Base-by-base conservation (phyloP, 2,329 filamentous ascomycete species). In the Fusarium mundagurra region DNA sequence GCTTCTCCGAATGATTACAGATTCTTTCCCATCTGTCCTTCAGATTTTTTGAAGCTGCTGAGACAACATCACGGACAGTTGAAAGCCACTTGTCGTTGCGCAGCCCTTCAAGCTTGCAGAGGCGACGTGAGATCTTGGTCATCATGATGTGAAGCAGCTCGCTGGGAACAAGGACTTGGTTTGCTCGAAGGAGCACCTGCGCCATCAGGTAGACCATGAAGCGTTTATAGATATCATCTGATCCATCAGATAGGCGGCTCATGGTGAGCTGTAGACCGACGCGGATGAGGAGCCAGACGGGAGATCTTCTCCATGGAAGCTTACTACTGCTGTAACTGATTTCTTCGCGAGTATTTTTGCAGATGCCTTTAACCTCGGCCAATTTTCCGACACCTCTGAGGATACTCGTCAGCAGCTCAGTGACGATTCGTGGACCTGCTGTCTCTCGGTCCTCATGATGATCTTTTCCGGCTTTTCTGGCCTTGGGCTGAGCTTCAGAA, bases 261-360 rank as follows among this genome's bases (percentile, higher is more conserved):
- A 72, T 65, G 8, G 72, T 69, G 8, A 83, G 72, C 61, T 91
- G 88, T 8, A 90, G 68, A 0, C 83, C 77, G 3, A 90, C 87
- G 4, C 89, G 86, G 8, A 91, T 62, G 1, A 90, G 80, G 1
- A 91, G 80, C 88, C 88, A 92, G 3, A 87, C 67, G 0, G 88
- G 81, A 22, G 88, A 90, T 50, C 86, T 79, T 22, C 85, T 81
- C 89, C 88, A 91, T 1, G 76, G 76, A 4, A 76, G 64, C 8
- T 60, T 45, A 17, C 67, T 60, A 4, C 64, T 54, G 6, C 73
- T 67, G 82, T 83, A 90, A 14, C 88, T 64, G 4, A 90, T 84
- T 22, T 91, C 88, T 43, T 91, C 88, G 3, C 86, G 85, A 2
- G 86, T 87, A 27, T 86, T 80, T 66, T 91, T 91, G 53, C 71